Evolutionary conservation across 176 grass and related monocot species (phyloP), one percentile per base, ranked within the genome.

Genomic region (Raddia guianensis): DNA sequence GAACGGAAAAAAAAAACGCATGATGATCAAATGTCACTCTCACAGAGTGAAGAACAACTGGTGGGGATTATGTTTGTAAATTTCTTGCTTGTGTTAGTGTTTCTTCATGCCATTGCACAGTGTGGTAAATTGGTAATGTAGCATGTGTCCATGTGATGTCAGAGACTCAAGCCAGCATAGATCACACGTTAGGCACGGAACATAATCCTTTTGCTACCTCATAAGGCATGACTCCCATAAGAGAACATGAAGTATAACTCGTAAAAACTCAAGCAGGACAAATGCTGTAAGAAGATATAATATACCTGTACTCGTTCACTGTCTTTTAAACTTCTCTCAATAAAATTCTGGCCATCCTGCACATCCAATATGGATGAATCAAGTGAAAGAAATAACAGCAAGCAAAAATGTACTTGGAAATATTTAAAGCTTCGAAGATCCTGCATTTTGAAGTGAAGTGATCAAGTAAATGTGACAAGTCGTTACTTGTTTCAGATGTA

Each of bases 271-370:
- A 63, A 52, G 63, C 62, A 58, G 52, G 10, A 32, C 49, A 76
- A 32, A 50, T 67, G 51, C 1, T 49, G 21, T 76, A 67, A 67
- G 48, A 51, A 51, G 46, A 59, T 16, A 11, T 59, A 47, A 56
- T 52, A 67, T 82, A 93, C 96, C 90, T 98, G 96, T 83, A 98
- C 92, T 93, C 77, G 86, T 49, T 95, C 90, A 18, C 96, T 98
- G 59, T 95, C 96, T 76, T 93, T 80, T 73, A 98, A 87, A 63
- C 96, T 95, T 88, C 82, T 91, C 5, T 85, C 20, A 19, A 95
- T 86, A 62, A 95, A 98, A 43, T 12, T 80, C 16, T 91, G 87
- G 73, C 91, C 86, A 11, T 80, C 92, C 96, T 98, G 91, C 82
- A 63, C 33, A 83, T 73, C 75, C 53, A 51, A 56, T 19, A 78